phyloP scores from a whole-genome alignment of 331 rosid genomes.

The Rhamnella rubrinervis region DNA sequence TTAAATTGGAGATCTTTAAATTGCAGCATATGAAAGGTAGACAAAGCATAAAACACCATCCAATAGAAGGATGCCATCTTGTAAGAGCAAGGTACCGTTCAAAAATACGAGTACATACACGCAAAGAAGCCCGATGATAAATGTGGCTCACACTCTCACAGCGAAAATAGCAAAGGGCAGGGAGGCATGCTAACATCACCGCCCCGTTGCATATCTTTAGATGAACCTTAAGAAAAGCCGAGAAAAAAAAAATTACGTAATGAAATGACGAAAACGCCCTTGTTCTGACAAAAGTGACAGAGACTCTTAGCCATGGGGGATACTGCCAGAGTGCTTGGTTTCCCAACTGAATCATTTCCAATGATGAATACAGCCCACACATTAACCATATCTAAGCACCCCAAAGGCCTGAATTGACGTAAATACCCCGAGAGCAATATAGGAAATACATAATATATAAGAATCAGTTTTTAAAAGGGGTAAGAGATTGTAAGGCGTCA shows the following conservation, averaged over 20 bases:
- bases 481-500: too few species aligned
- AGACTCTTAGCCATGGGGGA: slow-evolving; percentile 8
- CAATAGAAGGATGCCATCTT: too few species aligned
- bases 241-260: not conserved
- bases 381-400: not conserved
- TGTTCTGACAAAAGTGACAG: not conserved
- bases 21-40: too few species aligned
- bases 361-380: slow-evolving; percentile 30
- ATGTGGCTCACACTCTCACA: not conserved
- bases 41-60: too few species aligned
- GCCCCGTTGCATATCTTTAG: not conserved
- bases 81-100: not conserved
- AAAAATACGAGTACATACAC: not conserved
- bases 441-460: too few species aligned
- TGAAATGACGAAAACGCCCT: slow-evolving; percentile 16
- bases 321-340: not conserved
- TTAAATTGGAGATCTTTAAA: too few species aligned
- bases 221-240: too few species aligned
- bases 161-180: too few species aligned
- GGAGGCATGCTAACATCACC: not conserved
- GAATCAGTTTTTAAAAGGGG: too few species aligned
- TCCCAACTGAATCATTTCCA: slow-evolving; percentile 26
- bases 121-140: not conserved
- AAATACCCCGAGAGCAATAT: too few species aligned
- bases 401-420: too few species aligned